Percentiles rank a stretch among this genome's conserved stretches.
Conservation (phyloP, 2,329 filamentous ascomycete genomes). For the Calonectria ilicicola region DNA sequence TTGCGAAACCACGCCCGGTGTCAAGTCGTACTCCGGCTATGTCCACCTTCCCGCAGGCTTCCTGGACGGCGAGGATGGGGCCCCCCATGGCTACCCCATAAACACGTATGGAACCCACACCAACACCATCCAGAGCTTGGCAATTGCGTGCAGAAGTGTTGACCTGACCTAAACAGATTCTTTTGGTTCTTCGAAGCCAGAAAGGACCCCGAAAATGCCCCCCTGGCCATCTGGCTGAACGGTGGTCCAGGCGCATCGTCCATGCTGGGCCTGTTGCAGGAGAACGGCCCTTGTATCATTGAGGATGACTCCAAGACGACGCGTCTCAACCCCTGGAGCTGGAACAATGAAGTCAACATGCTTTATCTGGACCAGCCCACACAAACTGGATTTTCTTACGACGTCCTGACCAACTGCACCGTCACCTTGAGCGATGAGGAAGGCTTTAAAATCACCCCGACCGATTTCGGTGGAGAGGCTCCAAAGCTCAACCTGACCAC, state of each 20-base stretch:
- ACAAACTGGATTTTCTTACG: conserved; percentile 76
- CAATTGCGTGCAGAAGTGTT: too few species aligned
- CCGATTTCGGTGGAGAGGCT: conserved; percentile 51
- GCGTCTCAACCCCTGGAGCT: conserved; percentile 69
- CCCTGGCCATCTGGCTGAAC: conserved; percentile 68
- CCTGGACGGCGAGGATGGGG: conserved; percentile 15
- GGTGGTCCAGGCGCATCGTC: conserved; percentile 65
- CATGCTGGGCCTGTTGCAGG: conserved; percentile 34
- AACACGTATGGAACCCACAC: conserved; percentile 23
- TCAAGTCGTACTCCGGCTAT: conserved; percentile 62
- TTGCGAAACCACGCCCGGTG: conserved; percentile 56
- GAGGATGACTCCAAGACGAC: conserved; percentile 63
- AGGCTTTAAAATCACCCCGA: conserved; percentile 58
- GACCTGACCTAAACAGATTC: conserved; percentile 28
- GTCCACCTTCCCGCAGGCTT: conserved; percentile 52
- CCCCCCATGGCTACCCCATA: conserved; percentile 27
- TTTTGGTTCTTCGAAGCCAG: conserved; percentile 47
- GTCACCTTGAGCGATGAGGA: conserved; percentile 61
- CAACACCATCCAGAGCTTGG: too few species aligned
- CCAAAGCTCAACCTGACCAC: conserved; percentile 53
- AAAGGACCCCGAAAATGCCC: conserved; percentile 40
- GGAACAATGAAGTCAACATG: conserved; percentile 67
- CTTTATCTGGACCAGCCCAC: conserved; percentile 72
- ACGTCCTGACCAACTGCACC: conserved; percentile 72
- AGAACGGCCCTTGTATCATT: conserved; percentile 64